Base-by-base conservation (phyloP, 768 basidiomycete species). In the Xerocomellus intermedius region DNA sequence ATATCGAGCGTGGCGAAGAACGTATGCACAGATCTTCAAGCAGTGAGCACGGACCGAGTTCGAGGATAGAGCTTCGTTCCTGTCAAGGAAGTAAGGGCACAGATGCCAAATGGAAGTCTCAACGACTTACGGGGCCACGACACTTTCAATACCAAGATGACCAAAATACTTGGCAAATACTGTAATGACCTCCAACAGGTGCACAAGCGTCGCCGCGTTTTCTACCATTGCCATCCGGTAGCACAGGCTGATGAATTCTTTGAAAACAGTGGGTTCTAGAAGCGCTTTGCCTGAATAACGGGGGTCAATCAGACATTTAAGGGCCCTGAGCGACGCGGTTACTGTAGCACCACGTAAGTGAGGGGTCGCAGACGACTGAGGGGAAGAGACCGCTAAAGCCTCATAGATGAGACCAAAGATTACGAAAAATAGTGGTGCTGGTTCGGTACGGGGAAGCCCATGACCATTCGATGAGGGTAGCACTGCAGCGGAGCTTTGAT, bases 351-450 rank as follows among this genome's bases (percentile, higher is more conserved):
- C 74, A 7, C 79, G 80, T 10, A 74, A 61, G 12, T 76, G 66
- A 6, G 74, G 68, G 0, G 72, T 60, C 2, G 76, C 69, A 5
- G 80, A 79, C 0, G 83, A 75, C 51, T 91, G 83, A 0, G 85
- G 73, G 2, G 87, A 82, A 4, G 88, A 81, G 0, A 81, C 77
- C 0, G 83, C 82, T 8, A 98, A 74, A 0, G 91, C 86, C 67
- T 98, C 96, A 61, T 89, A 99, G 1, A 96, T 86, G n/a, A 98
- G 81, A 12, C 96, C 95, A 66, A 96, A 98, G 5, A 97, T 67
- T 12, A 91, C 81, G 73, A 87, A 94, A 74, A 98, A 99, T 72
- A 91, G 85, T 12, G 84, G 79, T 0, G 87, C 79, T 2, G 93
- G 90, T 54, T 92, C 89, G 8, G 73, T 64, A 5, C 79, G 71